Evolutionary conservation across 108 stramenopile species (phyloP).

Genomic region (Nitzschia palea): DNA sequence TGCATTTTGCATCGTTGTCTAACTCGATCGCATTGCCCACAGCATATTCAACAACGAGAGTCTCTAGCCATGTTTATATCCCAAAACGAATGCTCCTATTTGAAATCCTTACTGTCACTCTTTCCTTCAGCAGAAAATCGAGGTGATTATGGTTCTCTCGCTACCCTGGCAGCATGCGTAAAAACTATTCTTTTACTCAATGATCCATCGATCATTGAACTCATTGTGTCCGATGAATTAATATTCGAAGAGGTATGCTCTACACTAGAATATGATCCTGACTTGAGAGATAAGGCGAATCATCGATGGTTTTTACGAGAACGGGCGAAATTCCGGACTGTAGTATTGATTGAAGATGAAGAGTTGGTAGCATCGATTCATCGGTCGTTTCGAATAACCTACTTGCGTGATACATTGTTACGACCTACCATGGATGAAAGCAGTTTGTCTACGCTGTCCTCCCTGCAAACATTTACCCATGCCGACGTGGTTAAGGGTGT

Average conservation of each 20-base stretch:
- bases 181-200: constrained; percentile 85
- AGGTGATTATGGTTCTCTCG: constrained; percentile 53
- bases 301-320: constrained; percentile 76
- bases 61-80: constrained; percentile 66
- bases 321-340: constrained; percentile 76
- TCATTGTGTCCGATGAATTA: constrained; percentile 58
- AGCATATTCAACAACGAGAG: constrained; percentile 72
- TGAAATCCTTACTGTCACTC: constrained; percentile 59
- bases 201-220: constrained; percentile 86
- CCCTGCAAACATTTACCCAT: constrained; percentile 78
- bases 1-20: background rate
- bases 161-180: constrained; percentile 67
- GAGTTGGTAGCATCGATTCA: constrained; percentile 71
- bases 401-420: constrained; percentile 73
- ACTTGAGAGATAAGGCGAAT: constrained; percentile 77
- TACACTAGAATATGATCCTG: constrained; percentile 83
- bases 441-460: constrained; percentile 75
- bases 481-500: constrained; percentile 85
- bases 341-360: constrained; percentile 76
- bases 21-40: background rate
- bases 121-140: constrained; percentile 62
- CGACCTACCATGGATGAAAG: constrained; percentile 90
- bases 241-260: constrained; percentile 75
- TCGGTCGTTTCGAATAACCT: constrained; percentile 82
- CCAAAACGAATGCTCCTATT: constrained; percentile 74